A percentile compares a stretch with the other conserved stretches of the same genome.
These are phyloP conservation scores for Miscanthus sacchariflorus DNA, from an alignment of 202 grass and related monocot genomes.

Conservation along the genomic window DNA sequence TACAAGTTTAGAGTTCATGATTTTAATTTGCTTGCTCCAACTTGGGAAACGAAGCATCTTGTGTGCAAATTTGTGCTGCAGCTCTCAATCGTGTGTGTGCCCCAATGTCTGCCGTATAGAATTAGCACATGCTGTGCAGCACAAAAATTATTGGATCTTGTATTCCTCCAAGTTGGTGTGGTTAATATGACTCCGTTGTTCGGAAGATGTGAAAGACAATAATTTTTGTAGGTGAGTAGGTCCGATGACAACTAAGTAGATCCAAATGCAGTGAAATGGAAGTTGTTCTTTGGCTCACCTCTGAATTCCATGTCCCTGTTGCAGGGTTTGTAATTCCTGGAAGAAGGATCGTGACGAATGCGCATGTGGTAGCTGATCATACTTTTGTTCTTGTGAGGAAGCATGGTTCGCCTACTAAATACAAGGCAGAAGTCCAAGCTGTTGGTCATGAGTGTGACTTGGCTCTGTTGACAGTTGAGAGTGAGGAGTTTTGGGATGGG, in stretches of 20 bases:
- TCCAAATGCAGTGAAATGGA: conserved; percentile 26
- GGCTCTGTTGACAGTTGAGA: conserved; percentile 84
- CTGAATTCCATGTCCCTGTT: conserved; percentile 49
- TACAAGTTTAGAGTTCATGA: conserved; percentile 5
- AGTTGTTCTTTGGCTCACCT: conserved; percentile 15
- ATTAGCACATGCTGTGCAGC: not conserved
- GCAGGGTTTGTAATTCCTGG: conserved; percentile 91
- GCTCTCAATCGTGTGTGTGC: not conserved
- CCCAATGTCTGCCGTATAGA: not conserved
- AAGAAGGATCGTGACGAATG: conserved; percentile 83
- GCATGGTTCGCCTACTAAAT: conserved; percentile 95
- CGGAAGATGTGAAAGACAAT: not conserved
- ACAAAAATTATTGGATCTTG: not conserved
- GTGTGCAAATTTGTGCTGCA: not conserved
- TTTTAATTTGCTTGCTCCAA: not conserved
- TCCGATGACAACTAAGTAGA: not conserved
- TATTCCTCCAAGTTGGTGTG: not conserved
- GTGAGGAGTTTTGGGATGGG: conserved; percentile 96
- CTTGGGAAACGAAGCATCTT: not conserved
- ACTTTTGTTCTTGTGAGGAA: conserved; percentile 99
- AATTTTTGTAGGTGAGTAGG: not conserved
- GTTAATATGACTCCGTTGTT: not conserved
- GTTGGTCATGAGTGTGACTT: conserved; percentile 96
- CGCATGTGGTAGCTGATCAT: conserved; percentile 94
- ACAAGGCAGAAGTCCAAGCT: conserved; percentile 89